Evolutionary conservation across 352 stramenopile species (phyloP), one percentile per base, ranked within the genome.

Genomic region (Pythium sukuiense): DNA sequence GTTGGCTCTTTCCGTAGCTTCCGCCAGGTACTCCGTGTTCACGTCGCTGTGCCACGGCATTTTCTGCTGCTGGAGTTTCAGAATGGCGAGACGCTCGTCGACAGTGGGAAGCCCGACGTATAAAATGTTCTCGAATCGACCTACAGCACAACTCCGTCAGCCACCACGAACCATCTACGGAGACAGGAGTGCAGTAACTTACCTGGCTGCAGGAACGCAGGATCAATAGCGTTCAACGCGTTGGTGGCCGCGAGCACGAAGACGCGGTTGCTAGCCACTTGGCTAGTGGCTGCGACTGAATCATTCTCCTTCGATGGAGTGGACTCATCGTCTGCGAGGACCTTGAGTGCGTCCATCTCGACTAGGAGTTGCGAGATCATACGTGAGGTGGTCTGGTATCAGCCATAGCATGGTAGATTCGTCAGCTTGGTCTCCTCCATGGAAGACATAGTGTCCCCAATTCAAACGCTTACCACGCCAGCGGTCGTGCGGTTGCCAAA

Each of bases 291-390:
- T 5, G 61, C 30, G 7, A 27, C 29, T 43, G 24, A 12, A 1
- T 39, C n/a, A 0, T 14, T 2, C n/a, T 32, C 29, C 5, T 29
- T 30, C 11, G 20, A 13, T 6, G 53, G 30, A 26, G 8, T 11
- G 13, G 57, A 9, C 13, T 50, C 18, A 50, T 88, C 78, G 43
- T 88, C 76, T 1, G 76, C 71, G 8, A 89, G 63, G 2, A 77
- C 79, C 27, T 86, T 87, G 18, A 95, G 55, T 6, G 75, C 66
- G 74, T 96, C 86, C 46, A 96, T 81, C 71, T 96, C 87, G 54
- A 94, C 79, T 3, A 96, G 67, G 18, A 96, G 58, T 62, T 95
- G 87, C 24, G 87, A 96, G 67, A 92, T 93, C 85, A 96, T 93
- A 8, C 85, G 62, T 5, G 84, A 90, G 5, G 81, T 93, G 45